Base-by-base conservation (phyloP, 345 rosid species). In the Corchorus capsularis region DNA sequence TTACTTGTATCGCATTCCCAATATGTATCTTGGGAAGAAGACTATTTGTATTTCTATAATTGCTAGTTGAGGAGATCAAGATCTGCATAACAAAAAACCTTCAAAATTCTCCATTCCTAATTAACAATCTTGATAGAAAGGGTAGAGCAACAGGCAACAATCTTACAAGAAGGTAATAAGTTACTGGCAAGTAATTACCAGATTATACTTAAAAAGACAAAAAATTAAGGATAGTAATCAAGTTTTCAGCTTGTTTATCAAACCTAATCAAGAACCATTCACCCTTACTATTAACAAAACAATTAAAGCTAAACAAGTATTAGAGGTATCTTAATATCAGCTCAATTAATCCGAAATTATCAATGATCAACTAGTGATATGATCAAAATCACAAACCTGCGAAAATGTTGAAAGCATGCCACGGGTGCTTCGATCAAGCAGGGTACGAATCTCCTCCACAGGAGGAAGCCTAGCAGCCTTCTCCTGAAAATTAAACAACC, bases 331-430 rank as follows among this genome's bases (percentile, higher is more conserved):
- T 14, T 27, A 8, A 7, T 8, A 49, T 22, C 43, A 34, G 61
- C 46, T 69, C 27, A 53, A 69, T 69, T 50, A 69, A 17, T 14
- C 46, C 8, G 19, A 59, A 49, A 69, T 60, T 17, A 46, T 27
- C 27, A 32, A 65, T 34, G 60, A 59, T 70, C 46, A 65, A 50
- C 15, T 56, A 62, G 53, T 52, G 55, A 57, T 4, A 69, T 69
- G 22, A 34, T 52, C 47, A 77, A 83, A 82, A 77, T 52, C 47
- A 77, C 84, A 82, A 77, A 93, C 97, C 92, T 93, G 88, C 59
- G 99, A 93, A 80, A 89, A 82, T 39, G 99, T 95, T 37, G 98
- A 91, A 57, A 95, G 93, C 90, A 85, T 81, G 73, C 95, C 99
- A 0, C 92, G 79, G 8, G 81, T 70, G 66, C 90, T 88, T 74